Percentiles rank a stretch among this genome's conserved stretches.
Evolutionary conservation across 1,284 basidiomycete genomes (phyloP).

Genomic region (Pholiota adiposa): DNA sequence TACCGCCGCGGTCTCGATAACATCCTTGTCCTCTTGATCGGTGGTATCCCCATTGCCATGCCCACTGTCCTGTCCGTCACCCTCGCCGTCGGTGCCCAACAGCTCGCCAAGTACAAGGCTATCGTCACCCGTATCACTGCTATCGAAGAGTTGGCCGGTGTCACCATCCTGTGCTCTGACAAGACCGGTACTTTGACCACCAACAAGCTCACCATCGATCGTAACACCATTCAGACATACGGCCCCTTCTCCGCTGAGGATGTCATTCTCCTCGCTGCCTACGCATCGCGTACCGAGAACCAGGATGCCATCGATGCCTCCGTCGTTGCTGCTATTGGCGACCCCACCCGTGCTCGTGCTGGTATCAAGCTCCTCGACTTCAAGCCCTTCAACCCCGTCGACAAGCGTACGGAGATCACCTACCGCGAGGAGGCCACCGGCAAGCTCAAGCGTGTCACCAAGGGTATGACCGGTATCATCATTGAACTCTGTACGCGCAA

Average conservation of each 20-base stretch:
- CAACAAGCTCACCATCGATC: slow-evolving; percentile 99
- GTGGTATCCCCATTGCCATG: slow-evolving; percentile 99
- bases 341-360: slow-evolving; percentile 76
- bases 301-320: slow-evolving; percentile 96
- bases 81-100: slow-evolving; percentile 96
- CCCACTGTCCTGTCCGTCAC: slow-evolving; percentile 96
- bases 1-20: slow-evolving; percentile 97
- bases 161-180: slow-evolving; percentile 96
- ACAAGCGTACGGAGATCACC: slow-evolving; percentile 99
- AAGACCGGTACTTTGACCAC: slow-evolving; percentile 98
- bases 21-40: slow-evolving; percentile 96
- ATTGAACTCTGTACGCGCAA: slow-evolving; percentile 96
- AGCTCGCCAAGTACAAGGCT: slow-evolving; percentile 98
- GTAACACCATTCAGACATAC: slow-evolving; percentile 90
- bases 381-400: slow-evolving; percentile 99
- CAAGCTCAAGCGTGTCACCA: slow-evolving; percentile 97
- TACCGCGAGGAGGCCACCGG: slow-evolving; percentile 93
- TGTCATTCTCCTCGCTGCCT: slow-evolving; percentile 91
- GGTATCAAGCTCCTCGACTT: slow-evolving; percentile 98
- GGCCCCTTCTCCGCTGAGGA: slow-evolving; percentile 88
- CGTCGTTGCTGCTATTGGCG: slow-evolving; percentile 83
- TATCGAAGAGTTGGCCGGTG: slow-evolving; percentile 96
- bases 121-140: slow-evolving; percentile 98
- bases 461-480: slow-evolving; percentile 99
- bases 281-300: slow-evolving; percentile 98